Evolutionary conservation across 2,329 filamentous ascomycete genomes (phyloP).

Genomic region (Penicillium corylophilum): DNA sequence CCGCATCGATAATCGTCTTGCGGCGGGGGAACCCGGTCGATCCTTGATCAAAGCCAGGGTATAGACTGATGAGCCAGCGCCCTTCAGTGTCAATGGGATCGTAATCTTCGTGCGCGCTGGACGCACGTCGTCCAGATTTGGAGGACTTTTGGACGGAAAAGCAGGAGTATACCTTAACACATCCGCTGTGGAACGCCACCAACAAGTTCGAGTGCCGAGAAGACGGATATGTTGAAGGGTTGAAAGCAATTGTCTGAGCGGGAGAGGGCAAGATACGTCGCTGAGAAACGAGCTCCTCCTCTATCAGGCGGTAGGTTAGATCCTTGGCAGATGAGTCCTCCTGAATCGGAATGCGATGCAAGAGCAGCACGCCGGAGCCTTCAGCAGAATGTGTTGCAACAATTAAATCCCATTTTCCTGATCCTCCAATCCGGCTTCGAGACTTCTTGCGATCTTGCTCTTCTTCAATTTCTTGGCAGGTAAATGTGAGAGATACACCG

Average conservation of each 20-base stretch:
- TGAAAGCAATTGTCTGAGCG: slow-evolving; percentile 55
- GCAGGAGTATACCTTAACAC: slow-evolving; percentile 58
- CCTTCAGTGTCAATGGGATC: slow-evolving; percentile 38
- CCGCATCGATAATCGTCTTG: slow-evolving; percentile 46
- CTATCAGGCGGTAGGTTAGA: slow-evolving; percentile 26
- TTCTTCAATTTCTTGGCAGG: slow-evolving; percentile 38
- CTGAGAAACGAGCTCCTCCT: slow-evolving; percentile 45
- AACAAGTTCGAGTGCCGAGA: slow-evolving; percentile 56
- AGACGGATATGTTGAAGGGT: slow-evolving; percentile 53
- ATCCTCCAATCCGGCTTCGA: slow-evolving; percentile 27
- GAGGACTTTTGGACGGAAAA: slow-evolving; percentile 39
- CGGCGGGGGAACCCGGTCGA: slow-evolving; percentile 32
- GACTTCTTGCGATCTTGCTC: slow-evolving; percentile 30
- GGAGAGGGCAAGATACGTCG: slow-evolving; percentile 51
- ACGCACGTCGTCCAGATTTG: slow-evolving; percentile 28
- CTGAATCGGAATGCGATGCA: slow-evolving; percentile 44
- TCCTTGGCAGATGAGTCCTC: slow-evolving; percentile 23
- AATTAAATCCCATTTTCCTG: slow-evolving; percentile 44
- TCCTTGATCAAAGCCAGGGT: slow-evolving; percentile 40
- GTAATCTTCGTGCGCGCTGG: slow-evolving; percentile 31
- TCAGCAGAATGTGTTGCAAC: slow-evolving; percentile 48
- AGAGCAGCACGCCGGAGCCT: slow-evolving; percentile 44
- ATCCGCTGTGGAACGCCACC: slow-evolving; percentile 55
- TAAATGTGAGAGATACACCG: slow-evolving; percentile 56
- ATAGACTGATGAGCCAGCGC: slow-evolving; percentile 46